A percentile compares a stretch with the other conserved stretches of the same genome.
Evolutionary conservation across 2,329 filamentous ascomycete genomes (phyloP).

Genomic region (Penicillium frequentans): DNA sequence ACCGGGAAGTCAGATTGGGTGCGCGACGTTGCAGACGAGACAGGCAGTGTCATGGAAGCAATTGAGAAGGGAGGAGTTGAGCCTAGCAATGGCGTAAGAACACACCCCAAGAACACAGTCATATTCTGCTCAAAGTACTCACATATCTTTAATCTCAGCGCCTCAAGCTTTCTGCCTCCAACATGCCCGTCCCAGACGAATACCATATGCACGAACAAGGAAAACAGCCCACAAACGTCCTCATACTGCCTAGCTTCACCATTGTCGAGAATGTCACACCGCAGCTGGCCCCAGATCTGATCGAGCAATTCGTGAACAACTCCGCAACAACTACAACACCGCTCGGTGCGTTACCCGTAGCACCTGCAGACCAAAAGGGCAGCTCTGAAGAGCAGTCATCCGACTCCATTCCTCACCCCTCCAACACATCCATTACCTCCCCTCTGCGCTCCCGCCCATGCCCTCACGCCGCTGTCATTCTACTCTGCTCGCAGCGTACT

Average conservation of each 20-base stretch:
- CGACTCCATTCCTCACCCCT: conserved; percentile 13
- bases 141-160: conserved; percentile 50
- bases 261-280: conserved; percentile 83
- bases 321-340: conserved; percentile 73
- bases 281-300: conserved; percentile 67
- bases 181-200: conserved; percentile 75
- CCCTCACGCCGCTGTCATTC: conserved; percentile 81
- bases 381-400: conserved; percentile 15
- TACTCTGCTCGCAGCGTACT: conserved; percentile 93
- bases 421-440: conserved; percentile 34
- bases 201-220: conserved; percentile 59
- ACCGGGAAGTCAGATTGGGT: conserved; percentile 98
- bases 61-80: conserved; percentile 52
- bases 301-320: conserved; percentile 67
- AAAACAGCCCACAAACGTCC: conserved; percentile 69
- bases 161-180: conserved; percentile 88
- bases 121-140: conserved; percentile 6
- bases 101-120: neutral
- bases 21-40: conserved; percentile 82
- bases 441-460: conserved; percentile 62
- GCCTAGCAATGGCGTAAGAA: conserved; percentile 44
- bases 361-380: conserved; percentile 1
- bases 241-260: conserved; percentile 82
- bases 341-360: conserved; percentile 49
- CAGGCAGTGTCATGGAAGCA: conserved; percentile 79